Conservation (phyloP, 441 rosid genomes). For the Corymbia citriodora region DNA sequence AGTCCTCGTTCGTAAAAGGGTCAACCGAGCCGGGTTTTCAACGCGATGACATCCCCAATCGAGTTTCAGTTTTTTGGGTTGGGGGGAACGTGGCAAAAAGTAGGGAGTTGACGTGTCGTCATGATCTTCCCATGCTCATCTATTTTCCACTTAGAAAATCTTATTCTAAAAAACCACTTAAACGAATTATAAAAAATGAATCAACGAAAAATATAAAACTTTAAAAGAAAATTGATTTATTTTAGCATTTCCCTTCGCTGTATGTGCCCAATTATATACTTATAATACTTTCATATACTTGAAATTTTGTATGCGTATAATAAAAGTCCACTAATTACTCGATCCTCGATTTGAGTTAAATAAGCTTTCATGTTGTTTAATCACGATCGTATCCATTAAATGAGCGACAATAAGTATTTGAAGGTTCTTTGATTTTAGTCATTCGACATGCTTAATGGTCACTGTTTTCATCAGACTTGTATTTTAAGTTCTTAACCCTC, state of each 20-base stretch:
- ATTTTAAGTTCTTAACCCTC: neutral
- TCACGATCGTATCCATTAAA: neutral
- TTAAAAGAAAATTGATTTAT: neutral
- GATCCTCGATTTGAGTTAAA: neutral
- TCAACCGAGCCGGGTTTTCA: neutral
- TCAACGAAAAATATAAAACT: too few relatives aligned
- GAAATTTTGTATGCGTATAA: neutral
- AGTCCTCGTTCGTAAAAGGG: neutral
- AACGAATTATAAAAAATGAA: too few relatives aligned
- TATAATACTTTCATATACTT: too few relatives aligned
- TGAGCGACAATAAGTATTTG: neutral
- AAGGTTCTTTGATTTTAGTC: neutral
- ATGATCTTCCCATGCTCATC: neutral
- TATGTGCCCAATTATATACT: neutral
- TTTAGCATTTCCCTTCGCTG: neutral
- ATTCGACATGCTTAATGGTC: neutral
- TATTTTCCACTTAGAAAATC: neutral
- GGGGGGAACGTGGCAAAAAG: neutral
- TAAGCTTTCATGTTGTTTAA: neutral
- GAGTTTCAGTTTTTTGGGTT: neutral
- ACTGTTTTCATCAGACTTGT: neutral
- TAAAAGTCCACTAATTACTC: neutral
- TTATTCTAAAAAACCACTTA: neutral
- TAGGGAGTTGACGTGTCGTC: neutral
- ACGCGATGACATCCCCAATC: neutral